phyloP scores from a whole-genome alignment of 2,329 filamentous ascomycete genomes.

The Magnaporthiopsis incrustans region DNA sequence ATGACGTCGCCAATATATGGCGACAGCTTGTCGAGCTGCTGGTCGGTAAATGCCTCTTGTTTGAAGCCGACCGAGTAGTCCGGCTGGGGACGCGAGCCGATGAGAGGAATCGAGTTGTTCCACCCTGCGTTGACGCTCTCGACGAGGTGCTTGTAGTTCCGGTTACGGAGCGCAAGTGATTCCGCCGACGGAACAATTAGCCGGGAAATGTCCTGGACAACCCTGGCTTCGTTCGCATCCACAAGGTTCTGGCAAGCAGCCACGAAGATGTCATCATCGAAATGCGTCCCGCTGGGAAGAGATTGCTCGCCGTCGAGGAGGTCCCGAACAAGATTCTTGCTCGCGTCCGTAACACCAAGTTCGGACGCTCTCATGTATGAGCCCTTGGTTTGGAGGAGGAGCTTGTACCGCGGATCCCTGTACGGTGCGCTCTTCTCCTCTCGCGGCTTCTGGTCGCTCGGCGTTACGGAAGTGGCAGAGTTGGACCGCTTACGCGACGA shows the following conservation, averaged over 20 bases:
- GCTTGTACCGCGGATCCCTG: too few relatives aligned
- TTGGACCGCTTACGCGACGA: conserved; percentile 16
- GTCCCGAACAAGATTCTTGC: too few relatives aligned
- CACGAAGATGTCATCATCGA: too few relatives aligned
- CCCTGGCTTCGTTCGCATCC: too few relatives aligned
- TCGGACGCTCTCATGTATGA: too few relatives aligned
- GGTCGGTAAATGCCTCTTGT: conserved; percentile 30
- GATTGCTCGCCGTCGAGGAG: too few relatives aligned
- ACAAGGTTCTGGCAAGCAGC: too few relatives aligned
- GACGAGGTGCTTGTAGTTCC: conserved; percentile 18
- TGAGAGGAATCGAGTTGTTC: conserved; percentile 30
- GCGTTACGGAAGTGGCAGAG: conserved; percentile 16
- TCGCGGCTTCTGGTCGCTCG: conserved; percentile 23
- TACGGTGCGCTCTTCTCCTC: conserved; percentile 25
- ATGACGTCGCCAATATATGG: conserved; percentile 27
- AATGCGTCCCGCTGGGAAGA: too few relatives aligned
- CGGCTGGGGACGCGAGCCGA: conserved; percentile 29
- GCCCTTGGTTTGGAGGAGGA: too few relatives aligned
- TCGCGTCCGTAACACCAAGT: too few relatives aligned
- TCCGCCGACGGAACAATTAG: conserved; percentile 32
- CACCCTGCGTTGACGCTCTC: conserved; percentile 35
- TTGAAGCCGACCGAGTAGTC: conserved; percentile 35
- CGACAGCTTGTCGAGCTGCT: conserved; percentile 32
- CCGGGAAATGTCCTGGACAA: conserved; percentile 28
- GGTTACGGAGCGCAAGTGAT: conserved; percentile 19